Conservation (phyloP, 305 asterid genomes). For the Solanum hybrid region DNA sequence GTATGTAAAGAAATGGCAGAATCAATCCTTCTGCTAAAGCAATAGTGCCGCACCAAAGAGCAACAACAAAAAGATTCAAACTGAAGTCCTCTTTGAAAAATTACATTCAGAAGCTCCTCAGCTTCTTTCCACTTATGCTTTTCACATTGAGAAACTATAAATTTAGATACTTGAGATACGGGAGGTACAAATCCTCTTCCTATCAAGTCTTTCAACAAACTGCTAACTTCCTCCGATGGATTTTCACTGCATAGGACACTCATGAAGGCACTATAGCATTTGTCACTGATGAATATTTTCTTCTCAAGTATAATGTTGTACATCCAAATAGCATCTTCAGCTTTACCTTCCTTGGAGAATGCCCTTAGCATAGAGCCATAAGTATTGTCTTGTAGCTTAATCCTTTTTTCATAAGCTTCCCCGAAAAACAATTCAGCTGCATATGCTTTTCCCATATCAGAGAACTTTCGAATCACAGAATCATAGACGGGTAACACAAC, state of each 20-base stretch:
- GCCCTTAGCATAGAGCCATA: conserved; percentile 46
- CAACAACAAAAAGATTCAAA: conserved; percentile 40
- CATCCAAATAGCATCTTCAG: conserved; percentile 37
- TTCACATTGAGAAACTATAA: conserved; percentile 34
- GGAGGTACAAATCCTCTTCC: conserved; percentile 28
- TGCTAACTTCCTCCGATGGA: conserved; percentile 37
- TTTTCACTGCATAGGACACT: conserved; percentile 42
- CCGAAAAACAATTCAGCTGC: conserved; percentile 45
- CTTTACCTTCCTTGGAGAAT: conserved; percentile 35
- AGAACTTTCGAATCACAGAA: conserved; percentile 37
- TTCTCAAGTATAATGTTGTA: conserved; percentile 21
- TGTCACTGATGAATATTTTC: conserved; percentile 19
- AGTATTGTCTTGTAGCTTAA: conserved; percentile 33
- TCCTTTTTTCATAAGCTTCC: conserved; percentile 27
- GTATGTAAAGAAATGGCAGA: conserved; percentile 46
- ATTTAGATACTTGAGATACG: conserved; percentile 28
- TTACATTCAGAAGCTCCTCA: conserved; percentile 34
- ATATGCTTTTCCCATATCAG: conserved; percentile 37
- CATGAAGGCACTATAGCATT: conserved; percentile 35
- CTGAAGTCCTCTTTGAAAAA: conserved; percentile 34
- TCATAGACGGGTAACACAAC: conserved; percentile 19
- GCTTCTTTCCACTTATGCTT: conserved; percentile 45
- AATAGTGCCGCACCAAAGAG: conserved; percentile 43
- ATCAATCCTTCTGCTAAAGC: conserved; percentile 31
- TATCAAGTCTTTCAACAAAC: conserved; percentile 37